Base-by-base conservation (phyloP, 1,139 yeast species). In the Zygoascus meyerae region DNA sequence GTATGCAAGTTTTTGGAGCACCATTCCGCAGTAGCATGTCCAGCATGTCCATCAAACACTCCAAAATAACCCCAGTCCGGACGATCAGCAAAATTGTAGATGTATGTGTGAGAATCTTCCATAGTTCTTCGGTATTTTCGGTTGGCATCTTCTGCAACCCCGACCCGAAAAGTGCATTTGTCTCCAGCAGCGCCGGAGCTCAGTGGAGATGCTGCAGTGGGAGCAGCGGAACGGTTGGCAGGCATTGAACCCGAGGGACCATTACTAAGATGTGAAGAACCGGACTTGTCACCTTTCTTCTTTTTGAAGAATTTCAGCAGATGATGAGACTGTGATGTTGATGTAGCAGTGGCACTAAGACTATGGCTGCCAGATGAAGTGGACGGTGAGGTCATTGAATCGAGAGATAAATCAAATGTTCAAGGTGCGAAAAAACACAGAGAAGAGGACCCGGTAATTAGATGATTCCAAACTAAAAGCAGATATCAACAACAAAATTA, bases 1-100 rank as follows among this genome's bases (percentile, higher is more conserved):
- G 73, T 65, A 64, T 92, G 97, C 52, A 92, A 68, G 57, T 86
- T 79, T 53, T 87, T 83, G 0, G 97, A 95, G 68, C 97, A 89
- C 95, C 95, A 92, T 57, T 94, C 80, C 1, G 98, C 95, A 8
- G 95, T 83, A 55, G 81, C 87, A 52, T 82, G 79, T 14, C 99
- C 99, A 2, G 97, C 98, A 67, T 92, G 99, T 11, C 99, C 99
- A 66, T 92, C 99, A 66, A 89, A 92, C 3, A 92, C 77, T 12
- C 95, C 98, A 74, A 92, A 90, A 64, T 86, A 92, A 2, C 97
- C 98, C 83, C 95, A 86, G 63, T 90, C 97, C 16, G 83, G 74
- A 47, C 85, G 67, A 57, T 87, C 95, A 28, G 92, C 94, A 69
- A 85, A 92, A 67, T 92, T 89, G 57, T 95, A 92, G 39, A 89